Conservation (phyloP, 495 filamentous ascomycete genomes). For the Hypoxylon trugodes region DNA sequence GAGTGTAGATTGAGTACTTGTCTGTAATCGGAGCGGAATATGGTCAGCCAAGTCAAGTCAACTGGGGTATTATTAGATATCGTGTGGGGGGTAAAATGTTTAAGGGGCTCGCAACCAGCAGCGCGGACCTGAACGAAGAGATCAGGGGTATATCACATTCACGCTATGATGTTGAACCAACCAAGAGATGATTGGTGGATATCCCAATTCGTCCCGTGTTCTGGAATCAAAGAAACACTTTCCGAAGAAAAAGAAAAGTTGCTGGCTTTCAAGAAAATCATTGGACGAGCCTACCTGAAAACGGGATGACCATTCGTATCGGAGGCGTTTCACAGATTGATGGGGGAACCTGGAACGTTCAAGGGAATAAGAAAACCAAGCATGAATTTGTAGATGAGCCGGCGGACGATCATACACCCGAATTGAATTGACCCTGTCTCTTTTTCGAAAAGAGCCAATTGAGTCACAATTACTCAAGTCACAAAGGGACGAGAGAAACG, state of each 20-base stretch:
- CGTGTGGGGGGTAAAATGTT: slow-evolving; percentile 19
- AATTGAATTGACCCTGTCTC: slow-evolving; percentile 26
- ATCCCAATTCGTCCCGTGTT: slow-evolving; percentile 3
- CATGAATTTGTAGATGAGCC: slow-evolving; percentile 36
- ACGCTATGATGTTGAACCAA: slow-evolving; percentile 9
- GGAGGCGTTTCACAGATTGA: slow-evolving; percentile 44
- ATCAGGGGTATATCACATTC: slow-evolving; percentile 15
- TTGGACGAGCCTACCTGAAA: slow-evolving; percentile 38
- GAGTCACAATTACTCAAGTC: slow-evolving; percentile 3
- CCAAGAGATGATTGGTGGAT: slow-evolving; percentile 21
- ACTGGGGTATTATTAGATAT: slow-evolving; percentile 1
- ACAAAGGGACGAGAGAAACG: slow-evolving; percentile 17
- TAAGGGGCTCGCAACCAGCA: slow-evolving; percentile 25
- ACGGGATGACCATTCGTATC: slow-evolving; percentile 34
- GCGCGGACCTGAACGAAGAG: slow-evolving; percentile 7
- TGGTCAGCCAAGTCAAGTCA: slow-evolving; percentile 5
- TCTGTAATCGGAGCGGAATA: slow-evolving; percentile 1
- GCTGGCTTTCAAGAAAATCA: slow-evolving; percentile 7
- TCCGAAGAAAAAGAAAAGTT: slow-evolving; percentile 10
- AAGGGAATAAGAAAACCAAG: slow-evolving; percentile 20
- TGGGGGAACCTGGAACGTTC: slow-evolving; percentile 23
- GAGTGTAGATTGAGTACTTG: background rate
- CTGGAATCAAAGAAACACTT: slow-evolving; percentile 22
- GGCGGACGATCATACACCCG: slow-evolving; percentile 37
- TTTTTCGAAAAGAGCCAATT: slow-evolving; percentile 32